phyloP scores from a whole-genome alignment of 495 filamentous ascomycete species.

The Collariella sp. region DNA sequence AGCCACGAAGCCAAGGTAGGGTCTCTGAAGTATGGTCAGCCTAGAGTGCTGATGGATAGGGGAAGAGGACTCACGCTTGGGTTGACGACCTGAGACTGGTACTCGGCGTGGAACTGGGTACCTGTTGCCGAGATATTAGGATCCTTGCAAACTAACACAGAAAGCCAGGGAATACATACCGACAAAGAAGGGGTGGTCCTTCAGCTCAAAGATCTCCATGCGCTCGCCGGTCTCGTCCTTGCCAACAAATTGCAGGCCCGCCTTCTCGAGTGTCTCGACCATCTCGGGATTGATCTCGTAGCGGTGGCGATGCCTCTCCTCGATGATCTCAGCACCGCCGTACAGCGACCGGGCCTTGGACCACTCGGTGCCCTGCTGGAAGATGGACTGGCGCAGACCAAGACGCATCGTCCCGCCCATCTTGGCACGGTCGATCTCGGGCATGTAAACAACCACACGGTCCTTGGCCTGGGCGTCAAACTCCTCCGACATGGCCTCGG shows the following conservation, averaged over 20 bases:
- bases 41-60: not conserved
- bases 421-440: constrained; percentile 54
- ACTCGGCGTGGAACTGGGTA: constrained; percentile 22
- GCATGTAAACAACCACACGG: constrained; percentile 80
- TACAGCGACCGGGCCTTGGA: constrained; percentile 69
- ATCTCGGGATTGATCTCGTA: constrained; percentile 69
- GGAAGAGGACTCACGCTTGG: constrained; percentile 8
- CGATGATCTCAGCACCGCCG: constrained; percentile 44
- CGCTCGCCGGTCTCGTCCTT: constrained; percentile 76
- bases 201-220: constrained; percentile 87
- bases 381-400: constrained; percentile 63
- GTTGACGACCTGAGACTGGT: constrained; percentile 14
- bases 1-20: constrained; percentile 16
- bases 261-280: constrained; percentile 48
- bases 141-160: not conserved
- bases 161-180: constrained; percentile 23
- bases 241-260: constrained; percentile 58
- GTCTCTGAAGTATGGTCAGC: constrained; percentile 3
- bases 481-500: constrained; percentile 57
- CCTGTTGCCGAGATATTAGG: not conserved
- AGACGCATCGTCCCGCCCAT: constrained; percentile 93
- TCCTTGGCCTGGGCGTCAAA: constrained; percentile 49
- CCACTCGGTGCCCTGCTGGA: constrained; percentile 74
- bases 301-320: constrained; percentile 64
- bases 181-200: constrained; percentile 85